These are phyloP conservation scores for Podaxis sp. DNA, from an alignment of 768 basidiomycete species.

Conservation along the genomic window DNA sequence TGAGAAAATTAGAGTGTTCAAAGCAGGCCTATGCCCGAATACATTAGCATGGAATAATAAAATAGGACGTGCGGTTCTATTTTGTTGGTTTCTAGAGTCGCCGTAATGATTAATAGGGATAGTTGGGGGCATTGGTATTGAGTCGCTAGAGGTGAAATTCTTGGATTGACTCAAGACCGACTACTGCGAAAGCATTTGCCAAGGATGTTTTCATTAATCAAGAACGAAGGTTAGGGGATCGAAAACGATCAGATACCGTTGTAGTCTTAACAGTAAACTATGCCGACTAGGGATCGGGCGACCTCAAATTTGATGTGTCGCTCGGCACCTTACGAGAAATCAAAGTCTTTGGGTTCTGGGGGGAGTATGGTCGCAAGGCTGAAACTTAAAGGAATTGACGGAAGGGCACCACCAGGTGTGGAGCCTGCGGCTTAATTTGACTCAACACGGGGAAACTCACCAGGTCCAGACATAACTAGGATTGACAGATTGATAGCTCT, in stretches of 20 bases:
- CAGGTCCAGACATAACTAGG: conserved; percentile 77
- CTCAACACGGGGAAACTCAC: conserved; percentile 77
- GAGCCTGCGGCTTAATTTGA: conserved; percentile 86
- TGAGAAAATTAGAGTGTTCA: conserved; percentile 41
- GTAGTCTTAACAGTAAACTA: conserved; percentile 85
- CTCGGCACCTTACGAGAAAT: conserved; percentile 84
- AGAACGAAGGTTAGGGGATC: neutral
- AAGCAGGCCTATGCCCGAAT: conserved; percentile 69
- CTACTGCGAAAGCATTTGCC: conserved; percentile 4
- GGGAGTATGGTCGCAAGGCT: conserved; percentile 51
- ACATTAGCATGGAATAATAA: conserved; percentile 83
- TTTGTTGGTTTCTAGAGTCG: conserved; percentile 82
- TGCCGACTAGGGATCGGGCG: conserved; percentile 76
- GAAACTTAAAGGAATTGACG: conserved; percentile 85
- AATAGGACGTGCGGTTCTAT: conserved; percentile 55
- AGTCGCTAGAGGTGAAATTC: conserved; percentile 84
- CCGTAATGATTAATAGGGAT: conserved; percentile 82
- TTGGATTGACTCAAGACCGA: conserved; percentile 26
- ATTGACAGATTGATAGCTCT: conserved; percentile 56
- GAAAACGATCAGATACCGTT: conserved; percentile 81
- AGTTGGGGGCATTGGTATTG: conserved; percentile 83
- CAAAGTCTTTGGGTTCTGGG: conserved; percentile 80
- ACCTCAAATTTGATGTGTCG: conserved; percentile 68
- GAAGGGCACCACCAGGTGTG: conserved; percentile 79
- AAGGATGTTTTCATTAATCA: conserved; percentile 7